Conservation (phyloP, 805 yeast species). For the Candida hispaniensis region DNA sequence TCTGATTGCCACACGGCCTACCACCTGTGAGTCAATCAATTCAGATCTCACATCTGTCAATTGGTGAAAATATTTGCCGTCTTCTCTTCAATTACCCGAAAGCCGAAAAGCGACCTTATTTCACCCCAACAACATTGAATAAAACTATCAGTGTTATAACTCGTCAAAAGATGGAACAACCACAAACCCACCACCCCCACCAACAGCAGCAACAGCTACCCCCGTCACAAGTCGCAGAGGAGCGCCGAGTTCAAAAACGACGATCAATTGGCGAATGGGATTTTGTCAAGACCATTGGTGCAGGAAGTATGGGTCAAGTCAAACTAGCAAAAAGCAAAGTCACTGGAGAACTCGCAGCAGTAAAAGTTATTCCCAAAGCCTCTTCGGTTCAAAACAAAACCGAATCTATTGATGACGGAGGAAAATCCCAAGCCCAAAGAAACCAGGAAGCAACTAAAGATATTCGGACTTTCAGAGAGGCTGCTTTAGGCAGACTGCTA, state of each 20-base stretch:
- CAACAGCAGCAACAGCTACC: conserved; percentile 3
- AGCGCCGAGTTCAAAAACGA: conserved; percentile 36
- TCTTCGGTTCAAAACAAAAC: conserved; percentile 44
- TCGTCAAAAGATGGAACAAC: no score
- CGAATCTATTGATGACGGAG: conserved; percentile 30
- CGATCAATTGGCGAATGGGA: conserved; percentile 95
- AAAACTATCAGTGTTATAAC: no score
- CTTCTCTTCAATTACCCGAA: no score
- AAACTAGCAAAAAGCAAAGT: conserved; percentile 79
- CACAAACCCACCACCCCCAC: conserved; percentile 17
- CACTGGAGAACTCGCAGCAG: conserved; percentile 66
- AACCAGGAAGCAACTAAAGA: conserved; percentile 71
- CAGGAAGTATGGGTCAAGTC: conserved; percentile 99
- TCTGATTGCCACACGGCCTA: no score
- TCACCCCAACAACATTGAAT: no score
- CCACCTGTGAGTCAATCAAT: no score
- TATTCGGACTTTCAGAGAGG: conserved; percentile 86
- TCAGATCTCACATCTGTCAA: no score
- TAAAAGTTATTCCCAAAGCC: conserved; percentile 87
- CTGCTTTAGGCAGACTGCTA: conserved; percentile 79
- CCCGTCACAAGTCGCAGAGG: no score
- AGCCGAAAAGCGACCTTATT: no score
- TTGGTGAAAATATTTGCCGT: no score
- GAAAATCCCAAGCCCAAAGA: conserved; percentile 14
- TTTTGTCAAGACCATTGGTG: conserved; percentile 87